phyloP scores from a whole-genome alignment of 1,284 basidiomycete species.

The Ceratobasidium papillatum region DNA sequence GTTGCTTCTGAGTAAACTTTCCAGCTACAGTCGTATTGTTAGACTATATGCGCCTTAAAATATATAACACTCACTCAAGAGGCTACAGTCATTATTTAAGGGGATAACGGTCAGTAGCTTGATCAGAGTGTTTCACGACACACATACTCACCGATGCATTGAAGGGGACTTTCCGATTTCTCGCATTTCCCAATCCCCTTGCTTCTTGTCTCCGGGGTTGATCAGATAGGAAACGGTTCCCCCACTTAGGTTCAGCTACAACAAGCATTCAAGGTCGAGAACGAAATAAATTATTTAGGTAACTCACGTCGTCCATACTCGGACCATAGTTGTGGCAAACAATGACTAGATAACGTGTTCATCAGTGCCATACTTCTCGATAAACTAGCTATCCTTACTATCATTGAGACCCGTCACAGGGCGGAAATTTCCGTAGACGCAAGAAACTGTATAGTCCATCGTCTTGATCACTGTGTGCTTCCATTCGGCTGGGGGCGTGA shows the following conservation, averaged over 20 bases:
- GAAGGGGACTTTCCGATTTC: constrained; percentile 49
- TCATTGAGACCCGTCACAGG: constrained; percentile 50
- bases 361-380: neutral
- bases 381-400: constrained; percentile 43
- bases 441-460: constrained; percentile 49
- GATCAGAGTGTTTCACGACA: too few relatives aligned
- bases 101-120: too few relatives aligned
- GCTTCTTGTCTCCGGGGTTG: constrained; percentile 47
- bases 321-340: constrained; percentile 51
- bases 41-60: neutral
- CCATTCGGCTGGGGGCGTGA: constrained; percentile 40
- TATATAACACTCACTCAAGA: neutral
- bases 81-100: too few relatives aligned
- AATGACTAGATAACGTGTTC: constrained; percentile 46
- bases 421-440: constrained; percentile 48
- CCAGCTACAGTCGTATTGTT: constrained; percentile 43
- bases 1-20: constrained; percentile 46
- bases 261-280: neutral
- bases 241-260: constrained; percentile 44
- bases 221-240: constrained; percentile 49
- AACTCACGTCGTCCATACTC: constrained; percentile 48
- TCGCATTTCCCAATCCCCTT: constrained; percentile 45
- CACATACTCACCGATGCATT: constrained; percentile 48
- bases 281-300: too few relatives aligned
- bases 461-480: constrained; percentile 44